Conservation (phyloP, 2,329 filamentous ascomycete species). For the Epichloe baconii region DNA sequence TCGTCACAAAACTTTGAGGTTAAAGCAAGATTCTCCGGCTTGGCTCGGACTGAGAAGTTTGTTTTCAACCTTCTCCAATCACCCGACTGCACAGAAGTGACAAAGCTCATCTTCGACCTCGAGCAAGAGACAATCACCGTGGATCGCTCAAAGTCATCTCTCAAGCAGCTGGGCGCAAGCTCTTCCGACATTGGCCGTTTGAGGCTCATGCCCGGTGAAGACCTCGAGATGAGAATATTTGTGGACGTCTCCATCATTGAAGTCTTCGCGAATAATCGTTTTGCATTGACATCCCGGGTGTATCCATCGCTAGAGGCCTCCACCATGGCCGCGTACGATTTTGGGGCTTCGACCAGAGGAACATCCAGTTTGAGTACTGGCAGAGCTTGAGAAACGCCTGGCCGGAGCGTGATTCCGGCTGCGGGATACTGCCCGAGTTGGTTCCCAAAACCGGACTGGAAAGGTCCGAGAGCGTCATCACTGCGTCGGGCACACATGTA, state of each 20-base stretch:
- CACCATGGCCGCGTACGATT: background rate
- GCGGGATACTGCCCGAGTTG: constrained; percentile 2
- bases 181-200: constrained; percentile 2
- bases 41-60: constrained; percentile 4
- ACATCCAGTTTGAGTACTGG: constrained; percentile 3
- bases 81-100: constrained; percentile 6
- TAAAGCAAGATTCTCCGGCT: constrained; percentile 1
- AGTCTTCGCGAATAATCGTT: constrained; percentile 11
- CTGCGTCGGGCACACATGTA: background rate
- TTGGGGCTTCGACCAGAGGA: constrained; percentile 1
- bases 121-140: constrained; percentile 8
- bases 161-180: constrained; percentile 3
- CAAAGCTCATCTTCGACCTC: constrained; percentile 9
- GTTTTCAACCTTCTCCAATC: constrained; percentile 4
- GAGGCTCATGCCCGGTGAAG: constrained; percentile 7
- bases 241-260: constrained; percentile 13
- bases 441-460: constrained; percentile 1
- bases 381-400: constrained; percentile 1
- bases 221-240: constrained; percentile 9
- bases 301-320: constrained; percentile 9
- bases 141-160: constrained; percentile 9
- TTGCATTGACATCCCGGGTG: constrained; percentile 11
- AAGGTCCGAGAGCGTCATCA: background rate
- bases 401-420: constrained; percentile 2
- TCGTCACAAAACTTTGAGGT: constrained; percentile 5